These are phyloP conservation scores for Arachis monticola DNA, from an alignment of 331 rosid species.

Conservation along the genomic window DNA sequence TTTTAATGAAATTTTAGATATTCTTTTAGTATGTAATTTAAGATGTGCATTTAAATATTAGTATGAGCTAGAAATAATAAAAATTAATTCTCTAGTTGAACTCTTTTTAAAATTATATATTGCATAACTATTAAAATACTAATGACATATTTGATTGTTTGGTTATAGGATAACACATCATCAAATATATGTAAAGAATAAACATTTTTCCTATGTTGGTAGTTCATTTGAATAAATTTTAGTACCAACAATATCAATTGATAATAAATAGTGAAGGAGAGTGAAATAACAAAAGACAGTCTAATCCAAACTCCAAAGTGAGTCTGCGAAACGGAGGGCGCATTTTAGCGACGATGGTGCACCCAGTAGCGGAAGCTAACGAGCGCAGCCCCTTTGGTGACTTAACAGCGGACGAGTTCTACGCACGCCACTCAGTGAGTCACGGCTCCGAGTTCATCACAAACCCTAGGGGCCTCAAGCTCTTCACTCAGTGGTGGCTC, in stretches of 20 bases:
- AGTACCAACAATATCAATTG: not conserved
- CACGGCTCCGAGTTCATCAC: conserved; percentile 76
- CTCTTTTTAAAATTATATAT: no score
- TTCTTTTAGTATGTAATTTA: no score
- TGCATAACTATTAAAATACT: no score
- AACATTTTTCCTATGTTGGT: no score
- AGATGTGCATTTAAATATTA: no score
- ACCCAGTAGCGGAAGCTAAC: conserved; percentile 83
- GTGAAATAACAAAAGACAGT: not conserved
- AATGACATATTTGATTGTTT: no score
- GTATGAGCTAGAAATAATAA: no score
- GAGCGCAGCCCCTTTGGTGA: conserved; percentile 78
- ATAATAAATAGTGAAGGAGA: not conserved
- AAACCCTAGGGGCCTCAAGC: conserved; percentile 72
- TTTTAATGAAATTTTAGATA: no score
- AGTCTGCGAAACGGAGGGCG: conserved; percentile 7
- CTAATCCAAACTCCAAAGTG: not conserved
- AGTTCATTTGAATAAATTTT: not conserved
- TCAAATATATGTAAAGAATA: no score
- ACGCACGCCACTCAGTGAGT: conserved; percentile 72
- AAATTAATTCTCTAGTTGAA: no score
- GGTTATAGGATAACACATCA: no score
- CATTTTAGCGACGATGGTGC: conserved; percentile 57
- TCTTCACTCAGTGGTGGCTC: conserved; percentile 93
- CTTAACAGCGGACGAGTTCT: conserved; percentile 72